Evolutionary conservation across 1,284 basidiomycete genomes (phyloP), one percentile per base, ranked within the genome.

Genomic region (Tilletia caries): DNA sequence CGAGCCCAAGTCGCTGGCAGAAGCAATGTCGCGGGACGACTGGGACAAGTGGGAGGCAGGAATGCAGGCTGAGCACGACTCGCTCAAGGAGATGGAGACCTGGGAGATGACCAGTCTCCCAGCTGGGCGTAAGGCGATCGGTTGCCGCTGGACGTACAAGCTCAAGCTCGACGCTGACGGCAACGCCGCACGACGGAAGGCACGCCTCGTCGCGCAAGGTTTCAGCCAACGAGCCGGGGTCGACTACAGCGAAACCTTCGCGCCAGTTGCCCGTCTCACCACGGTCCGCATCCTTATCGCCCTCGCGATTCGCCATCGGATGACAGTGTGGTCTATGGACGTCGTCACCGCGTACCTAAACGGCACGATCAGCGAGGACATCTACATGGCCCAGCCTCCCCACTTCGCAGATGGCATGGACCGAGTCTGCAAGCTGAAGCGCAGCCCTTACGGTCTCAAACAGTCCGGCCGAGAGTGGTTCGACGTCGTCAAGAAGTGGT

Each of bases 381-480:
- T 52, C 50, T 52, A 52, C 50, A 52, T 52, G 50, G 6, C 6
- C 50, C 50, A 52, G 50, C 50, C 50, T 18, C 50, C 50, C 13
- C 41, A 44, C 41, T 44, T 44, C 41, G 41, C 8, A 8, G 41
- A 44, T 18, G 41, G 41, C 8, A 44, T 6, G 6, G 50, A 23
- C 13, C 50, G 23, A 10, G 50, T 52, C 6, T 52, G 50, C 50
- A 15, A 25, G 23, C 23, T 52, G 15, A 6, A 52, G 8, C 50
- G 50, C 10, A 52, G 50, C 23, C 50, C 23, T 15, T 52, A 52
- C 50, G 50, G 50, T 6, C 23, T 52, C 12, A 52, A 52, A n/a
- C 50, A 52, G 23, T 52, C 50, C 50, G 50, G 50, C 10, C 50
- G 50, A n/a, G 50, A 52, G 23, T 52, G 50, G 50, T 52, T 18